These are phyloP conservation scores for Moricandia arvensis DNA, from an alignment of 345 rosid species.

Conservation along the genomic window DNA sequence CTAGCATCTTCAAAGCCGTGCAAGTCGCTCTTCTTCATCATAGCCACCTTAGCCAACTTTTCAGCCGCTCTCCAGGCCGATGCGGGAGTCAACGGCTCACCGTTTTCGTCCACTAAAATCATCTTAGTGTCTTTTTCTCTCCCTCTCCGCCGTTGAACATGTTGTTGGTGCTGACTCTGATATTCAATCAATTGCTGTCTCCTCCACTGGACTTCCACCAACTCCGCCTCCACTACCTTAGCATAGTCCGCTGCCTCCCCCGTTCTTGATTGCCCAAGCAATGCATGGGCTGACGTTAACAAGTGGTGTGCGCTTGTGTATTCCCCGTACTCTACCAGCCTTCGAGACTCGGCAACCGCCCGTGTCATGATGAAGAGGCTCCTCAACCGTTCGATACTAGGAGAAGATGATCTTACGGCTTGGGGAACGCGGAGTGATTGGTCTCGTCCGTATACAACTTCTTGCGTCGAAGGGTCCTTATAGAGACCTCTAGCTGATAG, in stretches of 20 bases:
- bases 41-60: conserved; percentile 81
- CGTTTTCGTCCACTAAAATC: conserved; percentile 60
- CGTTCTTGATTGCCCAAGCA: conserved; percentile 49
- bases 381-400: conserved; percentile 54
- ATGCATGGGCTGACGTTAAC: conserved; percentile 68
- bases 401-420: conserved; percentile 48
- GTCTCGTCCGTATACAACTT: conserved; percentile 52
- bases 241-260: conserved; percentile 44
- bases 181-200: conserved; percentile 43
- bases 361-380: conserved; percentile 58
- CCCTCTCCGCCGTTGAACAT: conserved; percentile 26
- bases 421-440: conserved; percentile 47
- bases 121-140: conserved; percentile 31
- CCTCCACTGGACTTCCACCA: conserved; percentile 64
- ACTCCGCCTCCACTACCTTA: conserved; percentile 55
- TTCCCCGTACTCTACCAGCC: conserved; percentile 57
- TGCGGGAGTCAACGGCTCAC: conserved; percentile 79
- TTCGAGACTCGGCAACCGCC: conserved; percentile 77
- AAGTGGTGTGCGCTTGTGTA: conserved; percentile 62
- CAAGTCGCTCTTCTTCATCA: conserved; percentile 83
- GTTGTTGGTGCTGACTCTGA: conserved; percentile 29
- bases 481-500: conserved; percentile 59
- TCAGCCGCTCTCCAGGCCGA: conserved; percentile 96
- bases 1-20: conserved; percentile 98
- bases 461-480: conserved; percentile 62